A percentile compares a stretch with the other conserved stretches of the same genome.
Evolutionary conservation across 257 asterid species (phyloP).

Genomic region (Nemophila menziesii): DNA sequence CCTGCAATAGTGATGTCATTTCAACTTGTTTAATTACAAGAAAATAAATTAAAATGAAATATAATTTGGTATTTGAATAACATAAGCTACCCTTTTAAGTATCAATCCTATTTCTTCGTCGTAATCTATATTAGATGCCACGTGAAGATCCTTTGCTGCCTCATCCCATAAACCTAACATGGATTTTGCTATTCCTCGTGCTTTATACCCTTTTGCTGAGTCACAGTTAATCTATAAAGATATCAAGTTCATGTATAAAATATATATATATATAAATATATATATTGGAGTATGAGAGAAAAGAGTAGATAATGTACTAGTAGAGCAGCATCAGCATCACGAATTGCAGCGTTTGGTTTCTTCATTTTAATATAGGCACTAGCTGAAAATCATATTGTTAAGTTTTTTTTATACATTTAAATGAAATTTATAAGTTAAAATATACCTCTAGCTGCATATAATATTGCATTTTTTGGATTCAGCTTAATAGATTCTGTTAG

Average conservation of each 20-base stretch:
- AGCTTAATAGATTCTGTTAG: conserved; percentile 57
- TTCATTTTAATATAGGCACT: conserved; percentile 44
- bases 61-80: background rate
- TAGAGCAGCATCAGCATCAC: conserved; percentile 77
- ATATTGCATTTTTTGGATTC: conserved; percentile 55
- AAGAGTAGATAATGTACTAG: conserved; percentile 24
- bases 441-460: conserved; percentile 56
- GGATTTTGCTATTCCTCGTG: conserved; percentile 67
- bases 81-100: conserved; percentile 45
- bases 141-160: conserved; percentile 60
- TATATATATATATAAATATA: conserved; percentile 2
- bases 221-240: conserved; percentile 55
- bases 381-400: conserved; percentile 25
- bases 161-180: conserved; percentile 84
- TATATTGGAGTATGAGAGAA: background rate
- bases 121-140: conserved; percentile 57
- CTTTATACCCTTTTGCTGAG: conserved; percentile 78
- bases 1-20: conserved; percentile 28
- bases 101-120: conserved; percentile 54
- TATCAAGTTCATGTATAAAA: conserved; percentile 6
- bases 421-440: conserved; percentile 2
- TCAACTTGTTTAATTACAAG: background rate
- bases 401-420: conserved; percentile 5
- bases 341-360: conserved; percentile 73
- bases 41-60: background rate